A percentile compares a stretch with the other conserved stretches of the same genome.
phyloP scores from a whole-genome alignment of 805 yeast genomes.

The Isabelozyma gotoi region DNA sequence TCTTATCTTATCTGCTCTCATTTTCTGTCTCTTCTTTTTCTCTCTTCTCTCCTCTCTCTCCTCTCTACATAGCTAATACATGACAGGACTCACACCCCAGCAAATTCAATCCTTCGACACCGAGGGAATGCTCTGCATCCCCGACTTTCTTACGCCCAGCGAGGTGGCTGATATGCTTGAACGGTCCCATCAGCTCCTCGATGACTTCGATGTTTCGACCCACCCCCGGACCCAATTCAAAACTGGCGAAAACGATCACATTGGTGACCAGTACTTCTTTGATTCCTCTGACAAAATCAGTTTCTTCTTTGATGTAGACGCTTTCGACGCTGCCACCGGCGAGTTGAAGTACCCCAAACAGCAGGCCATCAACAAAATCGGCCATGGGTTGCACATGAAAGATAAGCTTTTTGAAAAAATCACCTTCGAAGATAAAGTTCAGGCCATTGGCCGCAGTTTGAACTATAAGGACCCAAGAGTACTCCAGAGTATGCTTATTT shows the following conservation, averaged over 20 bases:
- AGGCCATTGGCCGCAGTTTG: constrained; percentile 51
- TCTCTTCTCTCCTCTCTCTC: not conserved
- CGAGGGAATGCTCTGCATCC: constrained; percentile 65
- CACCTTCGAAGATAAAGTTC: constrained; percentile 52
- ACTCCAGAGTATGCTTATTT: constrained; percentile 75
- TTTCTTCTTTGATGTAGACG: constrained; percentile 71
- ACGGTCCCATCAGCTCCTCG: constrained; percentile 46
- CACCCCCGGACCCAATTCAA: constrained; percentile 75
- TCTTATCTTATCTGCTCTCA: not conserved
- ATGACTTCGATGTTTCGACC: constrained; percentile 46
- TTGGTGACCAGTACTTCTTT: constrained; percentile 73
- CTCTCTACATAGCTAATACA: not conserved
- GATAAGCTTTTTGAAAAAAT: constrained; percentile 48
- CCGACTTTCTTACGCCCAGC: constrained; percentile 47
- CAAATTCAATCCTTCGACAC: constrained; percentile 50
- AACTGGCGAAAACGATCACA: constrained; percentile 57
- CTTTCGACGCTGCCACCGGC: constrained; percentile 53
- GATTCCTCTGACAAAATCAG: constrained; percentile 67
- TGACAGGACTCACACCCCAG: constrained; percentile 36
- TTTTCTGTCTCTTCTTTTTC: not conserved
- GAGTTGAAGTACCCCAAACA: constrained; percentile 51
- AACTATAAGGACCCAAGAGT: constrained; percentile 65
- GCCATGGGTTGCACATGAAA: constrained; percentile 69
- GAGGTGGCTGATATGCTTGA: constrained; percentile 41
- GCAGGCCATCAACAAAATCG: constrained; percentile 70